A percentile compares a stretch with the other conserved stretches of the same genome.
Evolutionary conservation across 164 flowering plant species (phyloP).

Genomic region (Piper betle): DNA sequence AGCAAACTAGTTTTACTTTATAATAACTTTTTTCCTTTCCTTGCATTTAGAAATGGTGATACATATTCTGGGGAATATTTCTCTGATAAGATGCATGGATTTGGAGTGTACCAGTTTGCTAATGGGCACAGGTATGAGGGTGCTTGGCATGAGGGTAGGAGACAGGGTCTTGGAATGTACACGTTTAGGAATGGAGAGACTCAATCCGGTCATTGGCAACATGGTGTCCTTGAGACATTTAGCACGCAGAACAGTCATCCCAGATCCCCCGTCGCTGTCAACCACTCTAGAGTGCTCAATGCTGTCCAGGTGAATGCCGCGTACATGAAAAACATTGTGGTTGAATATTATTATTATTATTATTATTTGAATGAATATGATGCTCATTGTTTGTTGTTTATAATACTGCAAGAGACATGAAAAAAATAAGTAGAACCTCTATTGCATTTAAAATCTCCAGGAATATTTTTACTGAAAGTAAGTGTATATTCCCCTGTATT

Average conservation of each 20-base stretch:
- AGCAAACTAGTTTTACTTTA: not conserved
- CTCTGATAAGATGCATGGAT: conserved; percentile 97
- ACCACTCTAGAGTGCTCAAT: conserved; percentile 48
- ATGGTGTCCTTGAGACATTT: conserved; percentile 57
- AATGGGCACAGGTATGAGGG: conserved; percentile 88
- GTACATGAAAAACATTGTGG: too few species aligned
- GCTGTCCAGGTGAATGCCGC: conserved; percentile 53
- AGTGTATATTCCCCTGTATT: too few species aligned
- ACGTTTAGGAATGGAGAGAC: conserved; percentile 73
- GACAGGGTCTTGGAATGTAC: conserved; percentile 81
- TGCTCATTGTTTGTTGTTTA: not conserved
- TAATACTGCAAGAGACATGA: not conserved
- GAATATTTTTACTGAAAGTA: not conserved
- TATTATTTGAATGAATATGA: not conserved
- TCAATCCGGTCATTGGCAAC: conserved; percentile 86
- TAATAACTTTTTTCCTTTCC: not conserved
- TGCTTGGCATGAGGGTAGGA: conserved; percentile 88
- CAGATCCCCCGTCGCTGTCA: conserved; percentile 50
- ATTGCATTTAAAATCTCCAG: not conserved
- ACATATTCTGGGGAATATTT: conserved; percentile 90
- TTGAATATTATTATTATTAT: too few species aligned
- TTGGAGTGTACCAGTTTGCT: conserved; percentile 76
- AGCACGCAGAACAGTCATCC: conserved; percentile 35
- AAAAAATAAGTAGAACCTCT: not conserved
- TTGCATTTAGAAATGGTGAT: conserved; percentile 69